Evolutionary conservation across 1,139 yeast genomes (phyloP), one percentile per base, ranked within the genome.

Genomic region (Zhuliangozyma blackwelliae): DNA sequence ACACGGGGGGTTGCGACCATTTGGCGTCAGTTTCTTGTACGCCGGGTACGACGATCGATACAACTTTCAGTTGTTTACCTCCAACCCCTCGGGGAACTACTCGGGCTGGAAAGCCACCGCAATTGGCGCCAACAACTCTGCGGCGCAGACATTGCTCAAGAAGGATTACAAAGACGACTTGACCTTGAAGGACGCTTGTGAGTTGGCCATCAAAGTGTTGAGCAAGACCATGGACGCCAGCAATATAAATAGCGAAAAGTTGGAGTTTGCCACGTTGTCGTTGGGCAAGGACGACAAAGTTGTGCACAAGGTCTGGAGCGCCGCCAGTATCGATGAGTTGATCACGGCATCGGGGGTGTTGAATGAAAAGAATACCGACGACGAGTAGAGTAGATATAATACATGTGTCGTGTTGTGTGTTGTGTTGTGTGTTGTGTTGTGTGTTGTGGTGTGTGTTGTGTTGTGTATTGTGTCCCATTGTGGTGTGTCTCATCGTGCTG

Each of bases 31-130:
- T 43, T 89, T 94, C 65, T 77, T 94, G 46, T 92, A 87, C 56
- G 98, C 97, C 8, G 99, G 99, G 5, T 85, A 83, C 58, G 98
- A 94, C 59, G 94, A 88, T 41, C 69, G 88, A 52, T 84, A 82
- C 52, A 88, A 90, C 34, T 92, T 84, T 70, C 98, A 94, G 63
- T 72, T 94, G 49, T 94, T 84, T 64, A 90, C 96, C 13, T 85
- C 96, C 16, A 92, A 94, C 58, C 99, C 99, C 10, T 85, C 96
- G 0, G 99, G 99, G 27, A 94, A 94, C 64, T 94, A 89, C 59
- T 80, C 95, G 28, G 98, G 98, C 22, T 94, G 99, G 99, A 89
- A 86, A 62, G 98, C 98, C 32, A 90, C 97, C 30, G 78, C 90
- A 52, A 92, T 92, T 45, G 99, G 99, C 29, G 96, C 97, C 40